Base-by-base conservation (phyloP, 805 yeast genomes). In the Blastobotrys americana region DNA sequence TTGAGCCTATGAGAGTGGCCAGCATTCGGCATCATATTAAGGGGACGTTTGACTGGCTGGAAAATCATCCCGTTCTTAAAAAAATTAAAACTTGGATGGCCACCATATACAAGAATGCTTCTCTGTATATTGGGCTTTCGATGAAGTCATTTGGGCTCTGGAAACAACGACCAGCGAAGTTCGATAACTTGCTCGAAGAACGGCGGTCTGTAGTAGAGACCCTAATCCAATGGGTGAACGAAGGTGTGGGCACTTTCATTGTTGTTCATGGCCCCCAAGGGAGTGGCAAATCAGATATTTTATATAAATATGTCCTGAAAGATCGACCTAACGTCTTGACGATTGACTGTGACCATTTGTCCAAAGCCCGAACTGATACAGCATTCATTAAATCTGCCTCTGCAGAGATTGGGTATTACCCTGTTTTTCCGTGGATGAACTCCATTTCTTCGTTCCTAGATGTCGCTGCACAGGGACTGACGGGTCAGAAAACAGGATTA, bases 251-350 rank as follows among this genome's bases (percentile, higher is more conserved):
- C 60, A 86, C 97, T 1, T 93, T 88, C 59, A 88, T 90, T 20
- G 78, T 93, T 2, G 80, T 93, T 2, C 77, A 81, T 50, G 98
- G 98, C 9, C 97, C 98, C 3, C 74, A 86, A 52, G 98, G 98
- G 3, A 80, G 95, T n/a, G 98, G 97, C 18, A 90, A 93, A 56
- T 75, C 80, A 48, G 90, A 80, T 48, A 66, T 87, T 48, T 88
- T 90, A 3, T 65, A 82, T 58, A 78, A 78, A 37, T 78, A 81
- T 55, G 80, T 83, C 1, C 68, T 86, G 37, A 66, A 70, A 39
- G 77, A 71, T 22, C 75, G 88, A 42, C 69, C 71, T 1, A 80
- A 82, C 49, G 74, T 82, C 3, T 68, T 88, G 34, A 72, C 77
- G 46, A 62, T 93, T 37, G 94, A 90, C 63, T 90, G 97, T 68